These are phyloP conservation scores for Amphibolis antarctica DNA, from an alignment of 106 monocot species.

Conservation along the genomic window DNA sequence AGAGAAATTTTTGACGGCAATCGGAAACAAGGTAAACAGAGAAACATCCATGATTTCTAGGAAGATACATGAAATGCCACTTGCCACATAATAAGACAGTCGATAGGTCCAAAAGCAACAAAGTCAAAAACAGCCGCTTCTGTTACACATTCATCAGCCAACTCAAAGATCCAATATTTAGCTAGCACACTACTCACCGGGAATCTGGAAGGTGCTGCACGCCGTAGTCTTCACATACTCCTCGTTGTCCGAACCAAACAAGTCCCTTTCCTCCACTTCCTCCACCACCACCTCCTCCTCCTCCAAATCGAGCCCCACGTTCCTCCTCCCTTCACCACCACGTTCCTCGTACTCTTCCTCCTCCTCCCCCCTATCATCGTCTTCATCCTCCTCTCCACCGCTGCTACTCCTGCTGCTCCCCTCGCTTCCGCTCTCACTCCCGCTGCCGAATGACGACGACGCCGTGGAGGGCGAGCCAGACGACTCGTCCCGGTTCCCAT, in stretches of 20 bases:
- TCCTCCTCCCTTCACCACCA: conserved; percentile 39
- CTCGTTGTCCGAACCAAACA: conserved; percentile 88
- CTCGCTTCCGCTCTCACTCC: conserved; percentile 20
- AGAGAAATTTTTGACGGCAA: neutral
- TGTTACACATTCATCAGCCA: neutral
- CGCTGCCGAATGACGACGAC: conserved; percentile 33
- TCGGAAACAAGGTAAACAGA: neutral
- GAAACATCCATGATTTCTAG: no score
- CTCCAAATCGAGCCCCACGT: conserved; percentile 7
- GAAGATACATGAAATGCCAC: no score
- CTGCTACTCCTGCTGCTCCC: conserved; percentile 27
- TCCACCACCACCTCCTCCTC: conserved; percentile 5
- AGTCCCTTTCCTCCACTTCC: conserved; percentile 50
- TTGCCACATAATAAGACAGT: no score
- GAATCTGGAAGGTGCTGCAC: conserved; percentile 41
- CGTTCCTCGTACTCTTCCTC: conserved; percentile 1
- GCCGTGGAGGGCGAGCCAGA: conserved; percentile 44
- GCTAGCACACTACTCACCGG: conserved; percentile 28
- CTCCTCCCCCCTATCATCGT: neutral
- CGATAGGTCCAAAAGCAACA: no score
- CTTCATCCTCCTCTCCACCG: conserved; percentile 39
- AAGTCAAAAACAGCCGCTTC: no score
- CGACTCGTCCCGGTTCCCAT: conserved; percentile 29
- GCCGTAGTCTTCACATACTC: conserved; percentile 61
- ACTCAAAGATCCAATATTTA: neutral